Base-by-base conservation (phyloP, 1,284 basidiomycete genomes). In the Microbotryomycetes sp. region DNA sequence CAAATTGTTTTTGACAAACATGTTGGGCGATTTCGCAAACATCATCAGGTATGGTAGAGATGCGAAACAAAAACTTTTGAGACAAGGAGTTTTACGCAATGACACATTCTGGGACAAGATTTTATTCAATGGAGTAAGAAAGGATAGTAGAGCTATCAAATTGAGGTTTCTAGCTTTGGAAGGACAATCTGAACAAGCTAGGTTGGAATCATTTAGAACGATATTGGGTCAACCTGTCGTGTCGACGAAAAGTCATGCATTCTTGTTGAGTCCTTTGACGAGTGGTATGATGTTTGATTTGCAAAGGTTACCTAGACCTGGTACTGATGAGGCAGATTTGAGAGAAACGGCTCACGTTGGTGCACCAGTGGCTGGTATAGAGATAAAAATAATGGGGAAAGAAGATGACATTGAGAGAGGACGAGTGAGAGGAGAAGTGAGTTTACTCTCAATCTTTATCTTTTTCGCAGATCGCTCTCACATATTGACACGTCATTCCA, bases 101-200 rank as follows among this genome's bases (percentile, higher is more conserved):
- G 52, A 45, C 42, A 66, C 67, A 2, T 54, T 67, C 9, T 70
- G 67, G 68, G 70, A 71, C 50, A 48, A 49, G 29, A 30, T 69
- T 23, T 54, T 71, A 9, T 71, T 65, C 56, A 56, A 60, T 29
- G 58, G 61, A 5, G 36, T 70, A 31, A 48, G 65, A 16, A 64
- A 66, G 28, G 67, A 65, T n/a, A 36, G 62, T 23, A 42, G 59
- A 23, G 49, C 68, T 16, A 50, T 58, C 19, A 48, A 29, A 15
- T 42, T 71, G 4, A 58, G 67, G 31, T 62, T 49, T n/a, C 50
- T 70, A 45, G 46, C 66, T 54, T 56, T 68, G 46, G 36, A 59
- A 2, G 60, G 67, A 4, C 50, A 62, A n/a, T 58, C 54, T 47
- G 65, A 54, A 15, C 58, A 64, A n/a, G 63, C 57, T 14, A 59